Conservation (phyloP, 2,329 filamentous ascomycete genomes). For the Onygena corvina region DNA sequence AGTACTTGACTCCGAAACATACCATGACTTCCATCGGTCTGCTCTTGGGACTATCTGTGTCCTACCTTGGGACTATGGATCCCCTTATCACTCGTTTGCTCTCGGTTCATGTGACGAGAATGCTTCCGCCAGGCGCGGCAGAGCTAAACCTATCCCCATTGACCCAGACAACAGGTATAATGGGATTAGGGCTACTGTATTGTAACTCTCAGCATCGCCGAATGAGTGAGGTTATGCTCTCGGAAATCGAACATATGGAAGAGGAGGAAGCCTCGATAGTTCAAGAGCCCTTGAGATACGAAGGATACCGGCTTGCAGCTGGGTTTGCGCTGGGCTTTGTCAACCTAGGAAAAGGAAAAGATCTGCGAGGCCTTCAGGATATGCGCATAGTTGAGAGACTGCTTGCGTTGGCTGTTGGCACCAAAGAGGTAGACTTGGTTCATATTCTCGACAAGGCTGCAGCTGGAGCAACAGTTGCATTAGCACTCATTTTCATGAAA, state of each 20-base stretch:
- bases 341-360: slow-evolving; percentile 81
- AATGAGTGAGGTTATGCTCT: slow-evolving; percentile 99
- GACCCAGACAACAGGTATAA: slow-evolving; percentile 89
- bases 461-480: slow-evolving; percentile 80
- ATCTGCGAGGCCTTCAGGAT: slow-evolving; percentile 79
- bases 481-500: slow-evolving; percentile 93
- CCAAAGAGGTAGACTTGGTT: slow-evolving; percentile 81
- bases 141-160: slow-evolving; percentile 87
- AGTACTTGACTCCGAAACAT: slow-evolving; percentile 97
- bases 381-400: slow-evolving; percentile 87
- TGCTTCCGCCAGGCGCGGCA: slow-evolving; percentile 82
- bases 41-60: slow-evolving; percentile 82
- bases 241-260: slow-evolving; percentile 83
- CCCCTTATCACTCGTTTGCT: slow-evolving; percentile 82
- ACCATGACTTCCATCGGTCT: slow-evolving; percentile 97
- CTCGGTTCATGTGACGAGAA: slow-evolving; percentile 89
- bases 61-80: slow-evolving; percentile 95
- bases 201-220: slow-evolving; percentile 90
- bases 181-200: slow-evolving; percentile 92
- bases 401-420: slow-evolving; percentile 70
- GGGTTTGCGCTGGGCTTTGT: slow-evolving; percentile 90
- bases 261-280: slow-evolving; percentile 56
- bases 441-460: slow-evolving; percentile 88
- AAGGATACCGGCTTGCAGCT: slow-evolving; percentile 90
- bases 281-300: slow-evolving; percentile 73